Evolutionary conservation across 371 early-diverging fungal species (phyloP).

Genomic region (Rhizopus stolonifer): DNA sequence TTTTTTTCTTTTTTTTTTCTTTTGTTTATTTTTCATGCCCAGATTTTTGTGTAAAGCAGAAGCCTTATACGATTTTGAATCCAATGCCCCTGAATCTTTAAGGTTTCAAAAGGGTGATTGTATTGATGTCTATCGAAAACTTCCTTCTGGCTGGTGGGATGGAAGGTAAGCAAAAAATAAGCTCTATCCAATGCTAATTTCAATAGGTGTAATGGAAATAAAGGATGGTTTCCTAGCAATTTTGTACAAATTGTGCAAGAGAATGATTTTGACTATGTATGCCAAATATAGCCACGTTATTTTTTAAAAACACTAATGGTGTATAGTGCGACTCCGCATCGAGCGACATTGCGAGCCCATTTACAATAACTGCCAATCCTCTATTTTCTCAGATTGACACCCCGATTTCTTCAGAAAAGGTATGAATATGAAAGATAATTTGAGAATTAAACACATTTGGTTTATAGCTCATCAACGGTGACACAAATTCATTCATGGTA

Average conservation of each 20-base stretch:
- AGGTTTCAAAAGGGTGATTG: conserved; percentile 76
- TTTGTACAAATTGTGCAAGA: conserved; percentile 56
- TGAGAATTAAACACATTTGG: too few species aligned
- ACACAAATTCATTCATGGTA: too few species aligned
- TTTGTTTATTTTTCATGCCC: conserved; percentile 4
- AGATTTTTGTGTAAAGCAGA: conserved; percentile 39
- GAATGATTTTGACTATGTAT: not conserved
- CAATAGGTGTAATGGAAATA: conserved; percentile 54
- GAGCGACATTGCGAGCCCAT: too few species aligned
- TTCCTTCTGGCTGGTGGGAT: conserved; percentile 94
- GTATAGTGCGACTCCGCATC: too few species aligned
- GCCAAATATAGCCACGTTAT: too few species aligned
- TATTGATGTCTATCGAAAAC: conserved; percentile 78
- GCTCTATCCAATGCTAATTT: too few species aligned
- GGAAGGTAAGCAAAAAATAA: conserved; percentile 63
- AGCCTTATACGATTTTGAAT: conserved; percentile 82
- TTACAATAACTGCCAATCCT: too few species aligned
- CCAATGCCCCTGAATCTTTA: conserved; percentile 63
- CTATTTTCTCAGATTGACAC: too few species aligned
- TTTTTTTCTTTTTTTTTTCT: not conserved
- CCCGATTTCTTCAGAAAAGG: too few species aligned
- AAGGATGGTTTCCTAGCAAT: conserved; percentile 91
- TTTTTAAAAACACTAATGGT: too few species aligned
- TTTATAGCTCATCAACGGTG: too few species aligned
- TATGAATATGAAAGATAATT: too few species aligned